These are phyloP conservation scores for Inga laurina DNA, from an alignment of 306 rosid genomes.

Conservation along the genomic window DNA sequence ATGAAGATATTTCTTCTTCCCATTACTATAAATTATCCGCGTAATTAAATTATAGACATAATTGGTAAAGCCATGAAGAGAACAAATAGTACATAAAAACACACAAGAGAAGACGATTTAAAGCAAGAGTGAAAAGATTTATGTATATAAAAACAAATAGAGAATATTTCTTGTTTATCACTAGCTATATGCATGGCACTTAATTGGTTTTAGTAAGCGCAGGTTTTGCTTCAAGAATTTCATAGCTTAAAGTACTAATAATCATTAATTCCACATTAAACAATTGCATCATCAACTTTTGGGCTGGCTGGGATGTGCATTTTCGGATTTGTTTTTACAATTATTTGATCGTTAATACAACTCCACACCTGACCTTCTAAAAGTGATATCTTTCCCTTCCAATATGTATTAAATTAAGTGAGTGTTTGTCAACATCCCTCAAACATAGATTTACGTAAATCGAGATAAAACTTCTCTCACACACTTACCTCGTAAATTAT, in stretches of 20 bases:
- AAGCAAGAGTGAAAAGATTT: background rate
- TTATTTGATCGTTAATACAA: background rate
- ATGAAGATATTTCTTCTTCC: conserved; percentile 13
- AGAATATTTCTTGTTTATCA: background rate
- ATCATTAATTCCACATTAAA: background rate
- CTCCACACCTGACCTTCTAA: background rate
- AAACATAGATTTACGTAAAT: no score
- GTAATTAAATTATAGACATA: background rate
- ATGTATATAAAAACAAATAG: background rate
- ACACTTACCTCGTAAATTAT: no score
- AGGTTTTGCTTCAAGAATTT: background rate
- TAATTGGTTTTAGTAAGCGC: background rate
- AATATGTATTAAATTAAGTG: no score
- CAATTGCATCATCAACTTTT: background rate
- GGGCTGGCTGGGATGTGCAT: background rate
- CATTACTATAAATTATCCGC: background rate
- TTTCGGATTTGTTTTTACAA: background rate
- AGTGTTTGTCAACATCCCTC: no score
- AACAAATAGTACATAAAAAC: background rate
- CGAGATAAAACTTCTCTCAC: no score
- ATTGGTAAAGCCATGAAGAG: background rate
- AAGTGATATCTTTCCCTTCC: background rate
- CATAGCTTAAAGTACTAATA: background rate
- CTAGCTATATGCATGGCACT: background rate
- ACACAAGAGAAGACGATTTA: background rate